Base-by-base conservation (phyloP, 768 basidiomycete species). In the Sutorius australiensis region DNA sequence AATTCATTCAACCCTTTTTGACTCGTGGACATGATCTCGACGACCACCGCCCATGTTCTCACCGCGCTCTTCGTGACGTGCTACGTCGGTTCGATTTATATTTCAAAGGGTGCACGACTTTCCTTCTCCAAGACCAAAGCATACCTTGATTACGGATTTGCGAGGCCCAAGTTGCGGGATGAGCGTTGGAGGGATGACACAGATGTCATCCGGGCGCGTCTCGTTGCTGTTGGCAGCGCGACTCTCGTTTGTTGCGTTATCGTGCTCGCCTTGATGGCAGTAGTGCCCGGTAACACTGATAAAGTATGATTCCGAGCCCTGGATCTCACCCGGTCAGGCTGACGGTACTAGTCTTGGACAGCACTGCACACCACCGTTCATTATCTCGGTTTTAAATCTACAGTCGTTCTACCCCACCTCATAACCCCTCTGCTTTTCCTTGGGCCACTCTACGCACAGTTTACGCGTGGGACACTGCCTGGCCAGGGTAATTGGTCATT, bases 51-150 rank as follows among this genome's bases (percentile, higher is more conserved):
- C 2, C 83, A 88, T 58, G 42, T 75, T 2, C 69, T 87, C 16
- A 82, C 87, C 2, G 66, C 80, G 6, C 62, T 78, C 45, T 82
- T 92, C 61, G 82, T 82, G 2, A 54, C 72, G 19, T 77, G 77
- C 48, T 97, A 95, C 61, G 92, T 97, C 47, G 89, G 87, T 12
- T 88, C 87, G 6, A 75, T 95, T 36, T 95, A 95, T 70, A 61
- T 91, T 52, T 84, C 78, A 31, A 87, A 83, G 64, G 74, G 79
- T 57, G 76, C 83, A 11, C 78, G 88, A 39, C 73, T 86, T 30
- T 77, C 75, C 10, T 82, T 81, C 65, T 64, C 75, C 45, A 62
- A 67, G 30, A 59, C 72, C 43, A 61, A 64, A 51, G 57, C 51
- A 49, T 50, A 50, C 28, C 61, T 56, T 53, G 55, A 59, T 41